A percentile compares a stretch with the other conserved stretches of the same genome.
Evolutionary conservation across 2,329 filamentous ascomycete species (phyloP).

Genomic region (Xylariaceae sp.): DNA sequence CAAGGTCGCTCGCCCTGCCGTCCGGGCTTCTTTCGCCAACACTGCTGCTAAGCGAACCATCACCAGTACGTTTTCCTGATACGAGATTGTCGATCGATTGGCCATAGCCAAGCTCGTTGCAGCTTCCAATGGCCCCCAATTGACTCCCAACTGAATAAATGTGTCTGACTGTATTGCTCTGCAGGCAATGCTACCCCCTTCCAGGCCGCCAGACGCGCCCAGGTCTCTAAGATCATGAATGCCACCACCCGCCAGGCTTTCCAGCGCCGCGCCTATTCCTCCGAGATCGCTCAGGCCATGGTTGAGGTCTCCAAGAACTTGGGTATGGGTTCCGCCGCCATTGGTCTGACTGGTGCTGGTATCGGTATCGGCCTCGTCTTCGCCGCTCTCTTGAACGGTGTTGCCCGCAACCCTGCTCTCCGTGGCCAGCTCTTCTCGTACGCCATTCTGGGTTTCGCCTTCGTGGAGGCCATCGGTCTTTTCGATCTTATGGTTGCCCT

Average conservation of each 20-base stretch:
- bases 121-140: neutral
- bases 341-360: slow-evolving; percentile 91
- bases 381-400: slow-evolving; percentile 85
- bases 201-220: slow-evolving; percentile 79
- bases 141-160: slow-evolving; percentile 19
- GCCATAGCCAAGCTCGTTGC: neutral
- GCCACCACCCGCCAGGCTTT: slow-evolving; percentile 70
- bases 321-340: slow-evolving; percentile 87
- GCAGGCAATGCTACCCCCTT: slow-evolving; percentile 64
- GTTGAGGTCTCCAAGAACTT: slow-evolving; percentile 91
- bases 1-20: slow-evolving; percentile 80
- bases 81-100: slow-evolving; percentile 25
- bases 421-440: slow-evolving; percentile 95
- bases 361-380: slow-evolving; percentile 96
- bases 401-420: slow-evolving; percentile 93
- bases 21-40: slow-evolving; percentile 68
- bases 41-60: slow-evolving; percentile 76
- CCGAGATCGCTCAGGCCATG: slow-evolving; percentile 86
- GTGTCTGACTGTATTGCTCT: slow-evolving; percentile 21
- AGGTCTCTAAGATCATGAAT: slow-evolving; percentile 70
- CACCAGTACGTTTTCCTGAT: slow-evolving; percentile 64
- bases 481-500: slow-evolving; percentile 92
- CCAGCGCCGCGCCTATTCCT: slow-evolving; percentile 80
- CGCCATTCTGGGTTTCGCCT: slow-evolving; percentile 94
- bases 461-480: slow-evolving; percentile 91